These are phyloP conservation scores for Chaetomium strumarium DNA, from an alignment of 2,329 filamentous ascomycete species.

Conservation along the genomic window DNA sequence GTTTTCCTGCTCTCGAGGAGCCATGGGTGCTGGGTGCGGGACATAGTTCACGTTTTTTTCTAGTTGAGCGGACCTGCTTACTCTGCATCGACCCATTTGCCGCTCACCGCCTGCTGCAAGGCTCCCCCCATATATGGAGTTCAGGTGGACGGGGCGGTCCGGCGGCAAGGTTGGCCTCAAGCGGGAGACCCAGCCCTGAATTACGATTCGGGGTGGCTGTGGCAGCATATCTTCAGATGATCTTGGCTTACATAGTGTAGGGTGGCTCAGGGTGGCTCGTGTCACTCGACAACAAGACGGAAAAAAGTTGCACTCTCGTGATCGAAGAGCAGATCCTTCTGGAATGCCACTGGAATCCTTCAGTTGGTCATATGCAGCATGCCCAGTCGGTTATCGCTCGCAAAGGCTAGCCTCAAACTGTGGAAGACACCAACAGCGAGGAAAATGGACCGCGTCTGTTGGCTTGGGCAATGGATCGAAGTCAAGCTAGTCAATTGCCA, in stretches of 20 bases:
- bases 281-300: neutral
- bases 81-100: neutral
- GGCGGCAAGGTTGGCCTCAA: constrained; percentile 4
- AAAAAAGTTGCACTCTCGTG: neutral
- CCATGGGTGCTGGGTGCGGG: too few relatives aligned
- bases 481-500: constrained; percentile 5
- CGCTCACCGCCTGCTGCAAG: too few relatives aligned
- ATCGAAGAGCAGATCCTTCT: constrained; percentile 5
- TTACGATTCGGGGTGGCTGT: neutral
- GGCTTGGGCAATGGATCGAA: neutral
- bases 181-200: neutral
- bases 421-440: neutral
- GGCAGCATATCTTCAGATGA: neutral
- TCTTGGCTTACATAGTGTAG: too few relatives aligned
- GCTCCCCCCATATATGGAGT: neutral
- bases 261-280: too few relatives aligned
- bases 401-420: neutral
- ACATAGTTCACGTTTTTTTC: too few relatives aligned
- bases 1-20: too few relatives aligned
- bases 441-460: constrained; percentile 1
- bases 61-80: constrained; percentile 1
- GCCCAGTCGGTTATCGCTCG: neutral
- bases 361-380: neutral
- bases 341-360: constrained; percentile 7
- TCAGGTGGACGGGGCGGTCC: neutral